Conservation (phyloP, 2,329 filamentous ascomycete species). For the Colletotrichum sidae region DNA sequence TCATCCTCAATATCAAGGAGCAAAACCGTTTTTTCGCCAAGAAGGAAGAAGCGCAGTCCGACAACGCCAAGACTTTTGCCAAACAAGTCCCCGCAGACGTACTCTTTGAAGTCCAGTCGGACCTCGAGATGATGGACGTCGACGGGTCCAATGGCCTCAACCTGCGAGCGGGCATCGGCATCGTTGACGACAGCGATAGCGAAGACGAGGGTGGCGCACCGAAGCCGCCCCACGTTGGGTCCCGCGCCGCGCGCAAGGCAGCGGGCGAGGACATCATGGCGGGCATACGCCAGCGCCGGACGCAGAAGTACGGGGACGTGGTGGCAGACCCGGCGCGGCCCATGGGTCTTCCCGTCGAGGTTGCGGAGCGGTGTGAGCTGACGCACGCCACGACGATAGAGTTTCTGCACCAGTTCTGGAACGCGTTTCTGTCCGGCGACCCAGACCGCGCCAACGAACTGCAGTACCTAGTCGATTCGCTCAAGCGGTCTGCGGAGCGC, state of each 20-base stretch:
- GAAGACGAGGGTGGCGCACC: conserved; percentile 70
- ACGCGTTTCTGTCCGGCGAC: conserved; percentile 89
- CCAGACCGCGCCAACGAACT: conserved; percentile 83
- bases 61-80: conserved; percentile 67
- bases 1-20: conserved; percentile 89
- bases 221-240: conserved; percentile 69
- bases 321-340: conserved; percentile 23
- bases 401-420: conserved; percentile 98
- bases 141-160: conserved; percentile 65
- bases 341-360: conserved; percentile 62
- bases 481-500: conserved; percentile 80
- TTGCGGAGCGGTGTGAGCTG: conserved; percentile 69
- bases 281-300: conserved; percentile 71
- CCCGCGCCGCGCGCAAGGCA: conserved; percentile 71
- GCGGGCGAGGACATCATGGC: conserved; percentile 76
- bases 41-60: conserved; percentile 59
- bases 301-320: conserved; percentile 67
- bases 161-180: conserved; percentile 73
- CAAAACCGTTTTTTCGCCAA: conserved; percentile 85
- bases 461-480: conserved; percentile 82
- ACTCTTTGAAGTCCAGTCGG: conserved; percentile 71
- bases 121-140: conserved; percentile 65
- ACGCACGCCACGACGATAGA: conserved; percentile 95
- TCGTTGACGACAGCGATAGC: conserved; percentile 77
- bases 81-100: conserved; percentile 78